Base-by-base conservation (phyloP, 371 early-diverging fungal species). In the Chytridiales sp. region DNA sequence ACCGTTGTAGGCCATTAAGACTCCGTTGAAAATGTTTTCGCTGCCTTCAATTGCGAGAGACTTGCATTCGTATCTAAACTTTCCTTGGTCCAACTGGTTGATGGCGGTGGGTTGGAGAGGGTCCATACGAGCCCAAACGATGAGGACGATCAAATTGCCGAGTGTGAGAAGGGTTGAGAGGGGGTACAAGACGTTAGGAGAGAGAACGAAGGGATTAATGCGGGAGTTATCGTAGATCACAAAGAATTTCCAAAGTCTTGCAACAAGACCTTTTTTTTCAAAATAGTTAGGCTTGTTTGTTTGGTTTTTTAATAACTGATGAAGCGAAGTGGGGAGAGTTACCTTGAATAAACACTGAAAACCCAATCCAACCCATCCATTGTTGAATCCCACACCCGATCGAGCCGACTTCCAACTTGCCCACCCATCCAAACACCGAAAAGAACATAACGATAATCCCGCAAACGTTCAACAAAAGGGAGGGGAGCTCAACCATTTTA, bases 361-460 rank as follows among this genome's bases (percentile, higher is more conserved):
- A 51, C 19, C 52, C 52, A 35, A 51, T 51, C 52, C 52, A 51
- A 4, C 52, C 52, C 4, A n/a, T 8, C 52, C 52, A 51, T 38
- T 51, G 52, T 22, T 51, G 52, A 15, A 31, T 35, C 17, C 3
- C 9, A 21, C 52, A 51, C 15, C n/a, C 36, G 24, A 27, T 24
- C 6, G 36, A 32, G 3, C 13, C 11, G 35, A 19, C 36, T 22
- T 51, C 52, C 11, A 36, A 4, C n/a, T 19, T 35, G 4, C 52
- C 52, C 15, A 51, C 35, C 39, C 54, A 54, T 11, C 54, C 42
- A 15, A 54, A 13, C 29, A 54, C 42, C n/a, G 52, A 51, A 15
- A 51, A 4, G 29, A 51, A 54, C 54, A 41, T 29, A 13, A 54
- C 15, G 29, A 30, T 15, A 4, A 54, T 26, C 15, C 54, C 54